Evolutionary conservation across 768 basidiomycete genomes (phyloP), one percentile per base, ranked within the genome.

Genomic region (Rhodocollybia butyracea): DNA sequence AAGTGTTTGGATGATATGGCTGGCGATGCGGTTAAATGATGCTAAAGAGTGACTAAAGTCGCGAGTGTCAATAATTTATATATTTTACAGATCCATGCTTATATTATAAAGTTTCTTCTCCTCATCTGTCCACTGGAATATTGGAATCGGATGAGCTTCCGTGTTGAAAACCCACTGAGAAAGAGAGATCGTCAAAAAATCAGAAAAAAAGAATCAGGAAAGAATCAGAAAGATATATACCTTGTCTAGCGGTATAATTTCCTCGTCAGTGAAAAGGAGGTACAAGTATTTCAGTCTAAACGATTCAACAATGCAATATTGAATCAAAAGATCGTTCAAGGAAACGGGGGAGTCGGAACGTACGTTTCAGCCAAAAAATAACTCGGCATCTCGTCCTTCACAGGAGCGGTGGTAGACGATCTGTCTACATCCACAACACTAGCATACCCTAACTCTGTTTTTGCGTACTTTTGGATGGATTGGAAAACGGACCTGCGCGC

Each of bases 121-220:
- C 70, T 70, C 75, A 2, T 68, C 60, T 1, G 68, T 75, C 86
- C 86, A 88, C n/a, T 73, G 60, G 60, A 86, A 86, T 3, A 85
- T 71, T 2, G 84, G 86, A 8, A 90, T 66, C 2, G 88, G 88
- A 60, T 90, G 88, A 7, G 86, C 88, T 66, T 86, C 84, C 0
- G 84, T 86, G 59, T 84, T 86, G 57, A 84, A 83, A 4, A 85
- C 83, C 76, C 78, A 86, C 42, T n/a, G n/a, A n/a, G n/a, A n/a
- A n/a, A n/a, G n/a, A n/a, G n/a, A n/a, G n/a, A n/a, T n/a, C n/a
- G n/a, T n/a, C n/a, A n/a, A n/a, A n/a, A n/a, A n/a, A n/a, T n/a
- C n/a, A n/a, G n/a, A n/a, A n/a, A n/a, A n/a, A n/a, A n/a, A n/a
- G n/a, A n/a, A n/a, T n/a, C n/a, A n/a, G n/a, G n/a, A n/a, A n/a